phyloP scores from a whole-genome alignment of 805 yeast species.

The Yamadazyma sp. region DNA sequence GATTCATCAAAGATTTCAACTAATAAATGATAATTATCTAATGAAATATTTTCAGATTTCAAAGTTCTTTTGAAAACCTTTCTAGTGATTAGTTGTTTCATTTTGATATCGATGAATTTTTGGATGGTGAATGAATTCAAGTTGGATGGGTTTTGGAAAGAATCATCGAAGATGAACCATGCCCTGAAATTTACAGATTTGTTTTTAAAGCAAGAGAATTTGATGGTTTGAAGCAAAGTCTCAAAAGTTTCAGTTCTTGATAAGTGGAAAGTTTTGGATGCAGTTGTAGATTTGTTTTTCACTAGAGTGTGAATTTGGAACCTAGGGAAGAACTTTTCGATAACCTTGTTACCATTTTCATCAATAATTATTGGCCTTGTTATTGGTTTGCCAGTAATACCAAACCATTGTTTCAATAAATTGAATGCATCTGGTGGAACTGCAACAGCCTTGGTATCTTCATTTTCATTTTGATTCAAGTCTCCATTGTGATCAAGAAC shows the following conservation, averaged over 20 bases:
- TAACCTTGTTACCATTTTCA: constrained; percentile 22
- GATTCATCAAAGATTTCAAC: constrained; percentile 19
- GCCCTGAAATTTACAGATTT: constrained; percentile 23
- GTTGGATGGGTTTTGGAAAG: constrained; percentile 22
- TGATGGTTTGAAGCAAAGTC: constrained; percentile 28
- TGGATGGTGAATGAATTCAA: constrained; percentile 23
- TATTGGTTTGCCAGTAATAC: constrained; percentile 38
- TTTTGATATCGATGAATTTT: constrained; percentile 26
- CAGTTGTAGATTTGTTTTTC: constrained; percentile 14
- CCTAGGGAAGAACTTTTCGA: constrained; percentile 36
- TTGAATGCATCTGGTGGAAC: constrained; percentile 46
- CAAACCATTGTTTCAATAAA: constrained; percentile 52
- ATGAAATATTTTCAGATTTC: constrained; percentile 27
- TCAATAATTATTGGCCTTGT: constrained; percentile 26
- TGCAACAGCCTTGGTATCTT: constrained; percentile 15
- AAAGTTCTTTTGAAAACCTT: constrained; percentile 21
- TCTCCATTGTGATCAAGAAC: constrained; percentile 47
- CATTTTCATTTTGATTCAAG: constrained; percentile 27
- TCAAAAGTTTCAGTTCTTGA: constrained; percentile 35
- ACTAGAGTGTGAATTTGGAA: constrained; percentile 33
- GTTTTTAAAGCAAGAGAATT: constrained; percentile 19
- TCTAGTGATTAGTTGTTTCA: constrained; percentile 26
- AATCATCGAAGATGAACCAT: constrained; percentile 34
- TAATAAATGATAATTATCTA: constrained; percentile 14
- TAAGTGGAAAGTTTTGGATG: constrained; percentile 16